Base-by-base conservation (phyloP, 2,329 filamentous ascomycete species). In the Cladophialophora yegresii region DNA sequence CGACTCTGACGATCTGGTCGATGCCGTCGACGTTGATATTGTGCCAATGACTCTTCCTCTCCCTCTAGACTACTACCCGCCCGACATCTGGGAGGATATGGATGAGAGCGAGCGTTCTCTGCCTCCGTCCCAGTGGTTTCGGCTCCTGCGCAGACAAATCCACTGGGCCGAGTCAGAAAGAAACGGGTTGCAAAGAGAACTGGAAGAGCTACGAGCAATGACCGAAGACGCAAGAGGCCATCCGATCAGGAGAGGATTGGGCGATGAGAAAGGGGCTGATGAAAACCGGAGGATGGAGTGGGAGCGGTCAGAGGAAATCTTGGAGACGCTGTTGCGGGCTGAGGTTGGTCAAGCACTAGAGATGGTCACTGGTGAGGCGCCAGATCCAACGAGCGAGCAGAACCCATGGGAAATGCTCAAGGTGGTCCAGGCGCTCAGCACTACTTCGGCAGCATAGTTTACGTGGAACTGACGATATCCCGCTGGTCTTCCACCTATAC, bases 141-240 rank as follows among this genome's bases (percentile, higher is more conserved):
- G 78, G 32, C 71, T 82, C 3, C 74, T 82, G 10, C 78, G 79
- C 36, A 75, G 80, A 22, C 80, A 82, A 68, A 76, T 82, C 22
- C 73, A 76, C 61, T 82, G 80, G 80, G 79, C 80, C 1, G 77
- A 80, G 66, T 73, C 80, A 49, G 80, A 81, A 62, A 72, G 73
- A 1, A 67, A 67, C 4, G 71, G 74, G 40, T 70, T 82, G n/a
- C 73, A 75, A 20, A 69, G 70, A 2, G 76, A 81, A 50, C 61
- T 72, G 36, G 58, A 62, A 57, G 59, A 63, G 28, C 36, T 70
- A 50, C 58, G 65, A 32, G 54, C 65, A 4, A 66, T 61, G 12
- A 64, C 66, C 16, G 69, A 71, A 45, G 71, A 71, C 43, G 49
- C 69, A 1, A 60, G 55, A 13, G 69, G 69, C 22, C 65, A 70